These are phyloP conservation scores for Termitomyces sp. DNA, from an alignment of 768 basidiomycete genomes.

Conservation along the genomic window DNA sequence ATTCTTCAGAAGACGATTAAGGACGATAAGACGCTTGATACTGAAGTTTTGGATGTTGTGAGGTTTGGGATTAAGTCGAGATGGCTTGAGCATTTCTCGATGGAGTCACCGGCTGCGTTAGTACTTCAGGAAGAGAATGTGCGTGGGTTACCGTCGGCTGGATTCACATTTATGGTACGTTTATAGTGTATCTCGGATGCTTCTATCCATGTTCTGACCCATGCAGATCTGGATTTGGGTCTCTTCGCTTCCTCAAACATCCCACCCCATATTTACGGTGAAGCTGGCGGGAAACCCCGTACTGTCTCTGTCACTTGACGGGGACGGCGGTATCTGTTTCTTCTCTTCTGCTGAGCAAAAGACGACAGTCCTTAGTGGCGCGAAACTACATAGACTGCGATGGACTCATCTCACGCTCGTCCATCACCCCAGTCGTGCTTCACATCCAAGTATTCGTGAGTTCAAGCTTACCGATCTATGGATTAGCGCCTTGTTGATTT, in stretches of 20 bases:
- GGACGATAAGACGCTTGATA: slow-evolving; percentile 46
- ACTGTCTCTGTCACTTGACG: slow-evolving; percentile 43
- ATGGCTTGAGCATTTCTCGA: slow-evolving; percentile 76
- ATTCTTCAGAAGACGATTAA: slow-evolving; percentile 58
- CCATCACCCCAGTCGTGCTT: slow-evolving; percentile 52
- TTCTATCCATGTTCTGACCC: not conserved
- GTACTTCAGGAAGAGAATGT: slow-evolving; percentile 41
- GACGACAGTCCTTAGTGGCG: slow-evolving; percentile 37
- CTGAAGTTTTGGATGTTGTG: slow-evolving; percentile 65
- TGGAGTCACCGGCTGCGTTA: slow-evolving; percentile 53
- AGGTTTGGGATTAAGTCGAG: slow-evolving; percentile 66
- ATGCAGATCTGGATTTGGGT: slow-evolving; percentile 47
- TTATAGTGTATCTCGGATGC: not conserved
- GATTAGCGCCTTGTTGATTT: not conserved
- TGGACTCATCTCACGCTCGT: slow-evolving; percentile 75
- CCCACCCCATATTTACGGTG: slow-evolving; percentile 34
- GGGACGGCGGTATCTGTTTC: slow-evolving; percentile 55
- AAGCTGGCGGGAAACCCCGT: slow-evolving; percentile 23
- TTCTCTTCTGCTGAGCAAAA: slow-evolving; percentile 33
- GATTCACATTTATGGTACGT: slow-evolving; percentile 71
- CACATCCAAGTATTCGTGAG: slow-evolving; percentile 60
- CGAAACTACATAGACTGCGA: slow-evolving; percentile 44
- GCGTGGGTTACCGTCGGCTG: slow-evolving; percentile 51
- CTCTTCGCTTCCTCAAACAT: slow-evolving; percentile 31
- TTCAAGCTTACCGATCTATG: not conserved